Base-by-base conservation (phyloP, 148 eudicot genomes). In the Bassia scoparia region DNA sequence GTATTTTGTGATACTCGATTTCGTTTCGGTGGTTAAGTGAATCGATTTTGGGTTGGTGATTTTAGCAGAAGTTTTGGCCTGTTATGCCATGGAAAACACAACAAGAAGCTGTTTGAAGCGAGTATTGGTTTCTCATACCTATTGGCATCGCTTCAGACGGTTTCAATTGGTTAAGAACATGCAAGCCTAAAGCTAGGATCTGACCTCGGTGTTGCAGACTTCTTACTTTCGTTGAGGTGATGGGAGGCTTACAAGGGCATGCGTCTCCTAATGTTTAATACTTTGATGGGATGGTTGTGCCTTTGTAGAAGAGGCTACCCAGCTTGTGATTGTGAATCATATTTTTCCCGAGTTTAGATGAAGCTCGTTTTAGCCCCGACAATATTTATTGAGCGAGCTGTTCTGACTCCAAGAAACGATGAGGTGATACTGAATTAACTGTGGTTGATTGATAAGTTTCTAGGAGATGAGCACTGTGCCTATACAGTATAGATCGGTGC, bases 321-420 rank as follows among this genome's bases (percentile, higher is more conserved):
- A 24, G n/a, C n/a, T n/a, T n/a, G 21, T 35, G 5, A 13, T 71
- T 12, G 14, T 35, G 2, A 3, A 9, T 2, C 13, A 17, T 9
- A 24, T 37, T 0, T 55, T 55, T 26, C 64, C 52, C 0, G 64
- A 55, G 34, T 10, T 71, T 21, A n/a, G 5, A 11, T 0, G 1
- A 10, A 0, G 2, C 30, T 7, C 15, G 3, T 1, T 17, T 71
- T 27, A 12, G 41, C 33, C 2, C 54, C 3, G 13, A 24, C 3
- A n/a, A 37, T 26, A 13, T 60, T 72, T 41, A 61, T 10, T 4
- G 3, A 7, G 1, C 17, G n/a, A 20, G 61, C 61, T 7, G 52
- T 70, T 3, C 46, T 70, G 21, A 27, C 66, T 13, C 76, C 69
- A 5, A 61, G 12, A n/a, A 73, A 73, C 49, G 48, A 46, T 0